Evolutionary conservation across 257 asterid species (phyloP).

Genomic region (Capsicum baccatum): DNA sequence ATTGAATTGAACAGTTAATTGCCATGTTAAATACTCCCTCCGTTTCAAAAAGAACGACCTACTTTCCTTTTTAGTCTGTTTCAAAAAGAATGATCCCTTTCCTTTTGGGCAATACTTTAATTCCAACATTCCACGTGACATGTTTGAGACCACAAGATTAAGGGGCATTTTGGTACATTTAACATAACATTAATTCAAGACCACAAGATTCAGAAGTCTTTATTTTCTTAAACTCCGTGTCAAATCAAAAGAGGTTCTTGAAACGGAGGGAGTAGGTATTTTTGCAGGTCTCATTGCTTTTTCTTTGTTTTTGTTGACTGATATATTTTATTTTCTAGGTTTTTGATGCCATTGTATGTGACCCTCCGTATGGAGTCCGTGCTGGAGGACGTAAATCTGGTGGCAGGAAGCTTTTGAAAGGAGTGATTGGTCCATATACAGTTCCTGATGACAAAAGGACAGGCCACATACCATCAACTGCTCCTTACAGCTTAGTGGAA

Average conservation of each 20-base stretch:
- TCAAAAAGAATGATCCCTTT: too few species aligned
- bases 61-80: too few species aligned
- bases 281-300: not conserved
- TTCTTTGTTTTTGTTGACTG: slow-evolving; percentile 21
- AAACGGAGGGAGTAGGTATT: not conserved
- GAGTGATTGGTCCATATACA: slow-evolving; percentile 74
- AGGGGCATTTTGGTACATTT: too few species aligned
- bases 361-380: slow-evolving; percentile 98
- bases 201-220: too few species aligned
- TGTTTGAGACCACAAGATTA: too few species aligned
- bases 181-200: too few species aligned
- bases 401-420: slow-evolving; percentile 98
- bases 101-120: too few species aligned
- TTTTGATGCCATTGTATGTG: slow-evolving; percentile 95
- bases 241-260: too few species aligned
- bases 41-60: too few species aligned
- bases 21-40: not conserved
- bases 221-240: too few species aligned
- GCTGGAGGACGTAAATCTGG: slow-evolving; percentile 99
- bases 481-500: slow-evolving; percentile 90
- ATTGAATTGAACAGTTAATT: not conserved
- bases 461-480: slow-evolving; percentile 96
- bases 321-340: slow-evolving; percentile 49
- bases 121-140: too few species aligned
- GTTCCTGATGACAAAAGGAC: slow-evolving; percentile 92